Evolutionary conservation across 306 rosid species (phyloP).

Genomic region (Coriaria nepalensis): DNA sequence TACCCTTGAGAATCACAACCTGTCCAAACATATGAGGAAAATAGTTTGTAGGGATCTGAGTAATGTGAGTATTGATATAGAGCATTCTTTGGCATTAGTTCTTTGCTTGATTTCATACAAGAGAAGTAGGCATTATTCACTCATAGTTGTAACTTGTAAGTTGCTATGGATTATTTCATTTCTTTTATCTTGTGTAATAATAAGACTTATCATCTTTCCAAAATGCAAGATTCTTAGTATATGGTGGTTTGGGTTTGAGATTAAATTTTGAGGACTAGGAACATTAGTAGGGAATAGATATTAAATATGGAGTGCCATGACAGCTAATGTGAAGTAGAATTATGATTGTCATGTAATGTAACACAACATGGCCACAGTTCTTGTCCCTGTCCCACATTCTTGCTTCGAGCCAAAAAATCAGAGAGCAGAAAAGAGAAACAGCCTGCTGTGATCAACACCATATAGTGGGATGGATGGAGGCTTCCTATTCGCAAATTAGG

Average conservation of each 20-base stretch:
- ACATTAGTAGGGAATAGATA: too few species aligned
- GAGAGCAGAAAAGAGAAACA: too few species aligned
- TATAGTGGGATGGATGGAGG: too few species aligned
- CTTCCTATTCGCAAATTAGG: too few species aligned
- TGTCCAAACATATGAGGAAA: slow-evolving; percentile 22
- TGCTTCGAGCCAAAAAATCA: too few species aligned
- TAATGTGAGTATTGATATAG: slow-evolving; percentile 32
- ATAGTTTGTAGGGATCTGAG: slow-evolving; percentile 47
- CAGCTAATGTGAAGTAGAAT: too few species aligned
- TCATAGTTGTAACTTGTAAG: slow-evolving; percentile 33
- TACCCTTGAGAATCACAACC: slow-evolving; percentile 20
- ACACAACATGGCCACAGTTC: too few species aligned
- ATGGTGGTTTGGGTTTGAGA: slow-evolving; percentile 6
- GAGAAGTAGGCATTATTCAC: slow-evolving; percentile 24
- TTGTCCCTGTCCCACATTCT: too few species aligned
- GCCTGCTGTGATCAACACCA: too few species aligned
- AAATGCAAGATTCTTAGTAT: slow-evolving; percentile 5
- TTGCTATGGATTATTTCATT: slow-evolving; percentile 35
- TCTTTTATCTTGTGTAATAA: slow-evolving; percentile 50
- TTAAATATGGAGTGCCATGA: too few species aligned
- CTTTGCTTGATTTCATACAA: slow-evolving; percentile 37
- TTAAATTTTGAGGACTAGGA: too few species aligned
- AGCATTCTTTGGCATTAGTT: slow-evolving; percentile 41
- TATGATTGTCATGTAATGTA: too few species aligned
- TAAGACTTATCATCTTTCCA: slow-evolving; percentile 15